A percentile compares a stretch with the other conserved stretches of the same genome.
Conservation (phyloP, 768 basidiomycete genomes). For the Lentinula aciculospora region DNA sequence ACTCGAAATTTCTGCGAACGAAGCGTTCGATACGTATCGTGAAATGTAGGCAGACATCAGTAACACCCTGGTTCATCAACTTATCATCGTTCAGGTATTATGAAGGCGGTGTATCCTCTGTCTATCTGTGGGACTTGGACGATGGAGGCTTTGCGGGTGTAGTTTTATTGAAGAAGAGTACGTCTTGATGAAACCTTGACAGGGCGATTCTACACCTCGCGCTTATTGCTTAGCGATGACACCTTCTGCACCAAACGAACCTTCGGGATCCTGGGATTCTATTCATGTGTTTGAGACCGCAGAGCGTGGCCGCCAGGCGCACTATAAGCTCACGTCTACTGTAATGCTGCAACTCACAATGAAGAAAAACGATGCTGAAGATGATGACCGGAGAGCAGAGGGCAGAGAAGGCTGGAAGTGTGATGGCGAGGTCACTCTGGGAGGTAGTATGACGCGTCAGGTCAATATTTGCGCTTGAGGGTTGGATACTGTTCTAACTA, state of each 20-base stretch:
- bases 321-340: conserved; percentile 96
- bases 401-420: conserved; percentile 43
- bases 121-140: conserved; percentile 97
- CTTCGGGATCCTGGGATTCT: conserved; percentile 93
- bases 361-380: conserved; percentile 29
- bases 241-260: conserved; percentile 48
- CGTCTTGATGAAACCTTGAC: conserved; percentile 12
- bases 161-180: conserved; percentile 92
- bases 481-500: background rate
- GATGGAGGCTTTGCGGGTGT: conserved; percentile 97
- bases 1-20: conserved; percentile 89
- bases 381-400: conserved; percentile 33
- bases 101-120: conserved; percentile 96
- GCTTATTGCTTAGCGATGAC: conserved; percentile 45
- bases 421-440: conserved; percentile 76
- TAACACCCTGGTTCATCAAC: background rate
- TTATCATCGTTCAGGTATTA: conserved; percentile 62
- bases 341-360: conserved; percentile 91
- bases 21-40: conserved; percentile 95
- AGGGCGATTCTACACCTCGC: background rate
- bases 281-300: conserved; percentile 95
- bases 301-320: conserved; percentile 89
- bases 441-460: conserved; percentile 97
- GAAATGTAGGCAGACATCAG: conserved; percentile 63
- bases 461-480: conserved; percentile 34